These are phyloP conservation scores for Lasiodiplodia sp. DNA, from an alignment of 2,329 filamentous ascomycete species.

Conservation along the genomic window DNA sequence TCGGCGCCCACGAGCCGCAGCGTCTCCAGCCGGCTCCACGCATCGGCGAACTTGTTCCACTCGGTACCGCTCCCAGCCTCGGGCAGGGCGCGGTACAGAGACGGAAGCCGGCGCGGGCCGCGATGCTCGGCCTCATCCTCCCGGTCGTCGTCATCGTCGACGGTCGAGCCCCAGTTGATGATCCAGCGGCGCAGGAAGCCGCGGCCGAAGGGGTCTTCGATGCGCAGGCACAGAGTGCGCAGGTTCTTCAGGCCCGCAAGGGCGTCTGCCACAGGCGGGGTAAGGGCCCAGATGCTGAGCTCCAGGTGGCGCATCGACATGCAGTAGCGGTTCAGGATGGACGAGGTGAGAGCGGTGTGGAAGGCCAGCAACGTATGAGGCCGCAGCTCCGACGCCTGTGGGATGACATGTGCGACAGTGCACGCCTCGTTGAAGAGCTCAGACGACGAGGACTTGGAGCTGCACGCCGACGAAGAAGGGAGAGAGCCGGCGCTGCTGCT, in stretches of 20 bases:
- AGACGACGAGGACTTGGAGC: background rate
- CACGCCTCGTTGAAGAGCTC: conserved; percentile 19
- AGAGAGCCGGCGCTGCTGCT: conserved; percentile 11
- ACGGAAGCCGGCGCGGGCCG: conserved; percentile 31
- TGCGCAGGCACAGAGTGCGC: conserved; percentile 36
- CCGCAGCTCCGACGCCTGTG: conserved; percentile 25
- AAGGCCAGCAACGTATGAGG: conserved; percentile 34
- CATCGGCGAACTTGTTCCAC: conserved; percentile 29
- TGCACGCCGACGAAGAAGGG: background rate
- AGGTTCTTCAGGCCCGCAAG: conserved; percentile 37
- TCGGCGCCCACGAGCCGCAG: conserved; percentile 39
- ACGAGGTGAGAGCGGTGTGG: conserved; percentile 40
- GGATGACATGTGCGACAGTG: conserved; percentile 29
- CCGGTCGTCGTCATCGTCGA: conserved; percentile 4
- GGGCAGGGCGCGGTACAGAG: conserved; percentile 33
- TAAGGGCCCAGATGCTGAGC: conserved; percentile 41
- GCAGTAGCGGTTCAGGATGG: conserved; percentile 38
- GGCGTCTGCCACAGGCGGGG: conserved; percentile 36
- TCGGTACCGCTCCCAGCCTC: conserved; percentile 26
- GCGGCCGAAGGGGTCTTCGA: conserved; percentile 37
- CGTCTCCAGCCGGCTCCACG: conserved; percentile 32
- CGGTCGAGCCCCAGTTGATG: conserved; percentile 27
- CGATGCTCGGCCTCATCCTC: background rate
- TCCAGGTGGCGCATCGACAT: conserved; percentile 39
- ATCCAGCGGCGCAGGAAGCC: conserved; percentile 32